Conservation (phyloP, 192 early-diverging fungal species). For the Coemansia sp. region DNA sequence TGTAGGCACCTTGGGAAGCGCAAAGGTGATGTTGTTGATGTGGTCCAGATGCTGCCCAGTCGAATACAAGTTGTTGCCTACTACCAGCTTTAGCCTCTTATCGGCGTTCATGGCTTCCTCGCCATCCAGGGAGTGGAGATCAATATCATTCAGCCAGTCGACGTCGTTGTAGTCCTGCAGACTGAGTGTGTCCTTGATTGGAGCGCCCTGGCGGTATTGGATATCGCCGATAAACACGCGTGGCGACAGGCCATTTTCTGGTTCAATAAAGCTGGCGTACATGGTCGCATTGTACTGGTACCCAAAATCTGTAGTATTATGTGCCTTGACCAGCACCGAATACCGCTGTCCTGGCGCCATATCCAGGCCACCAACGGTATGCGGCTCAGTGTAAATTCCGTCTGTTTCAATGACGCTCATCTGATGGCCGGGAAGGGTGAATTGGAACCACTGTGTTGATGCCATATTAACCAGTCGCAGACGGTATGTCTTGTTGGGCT, state of each 20-base stretch:
- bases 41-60: constrained; percentile 58
- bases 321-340: constrained; percentile 72
- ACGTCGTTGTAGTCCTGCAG: constrained; percentile 9
- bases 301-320: constrained; percentile 54
- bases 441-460: constrained; percentile 60
- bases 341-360: constrained; percentile 70
- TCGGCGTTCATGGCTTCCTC: constrained; percentile 49
- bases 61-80: constrained; percentile 57
- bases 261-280: constrained; percentile 52
- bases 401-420: constrained; percentile 78
- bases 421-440: constrained; percentile 70
- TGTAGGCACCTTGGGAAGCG: constrained; percentile 68
- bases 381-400: constrained; percentile 59
- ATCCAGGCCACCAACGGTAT: constrained; percentile 52
- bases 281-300: constrained; percentile 61
- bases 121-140: constrained; percentile 48
- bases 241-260: constrained; percentile 41
- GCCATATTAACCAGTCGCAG: constrained; percentile 76
- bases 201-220: constrained; percentile 57
- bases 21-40: constrained; percentile 66
- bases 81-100: constrained; percentile 41
- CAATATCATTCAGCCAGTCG: constrained; percentile 44
- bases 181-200: constrained; percentile 46
- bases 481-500: constrained; percentile 74
- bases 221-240: constrained; percentile 54